These are phyloP conservation scores for Picea glauca DNA, from an alignment of 75 land plant genomes.

Conservation along the genomic window DNA sequence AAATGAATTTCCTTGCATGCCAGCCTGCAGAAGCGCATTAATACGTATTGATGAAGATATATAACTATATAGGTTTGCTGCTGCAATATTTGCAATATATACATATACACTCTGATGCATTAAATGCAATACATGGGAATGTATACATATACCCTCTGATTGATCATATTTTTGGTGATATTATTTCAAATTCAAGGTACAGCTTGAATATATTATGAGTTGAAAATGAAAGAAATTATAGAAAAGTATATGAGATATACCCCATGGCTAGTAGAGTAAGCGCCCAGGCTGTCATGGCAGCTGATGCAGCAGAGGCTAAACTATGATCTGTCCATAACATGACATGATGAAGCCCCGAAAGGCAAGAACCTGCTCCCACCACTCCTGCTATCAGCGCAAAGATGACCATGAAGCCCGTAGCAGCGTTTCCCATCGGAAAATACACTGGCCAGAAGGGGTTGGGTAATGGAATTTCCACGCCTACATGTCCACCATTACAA, in stretches of 20 bases:
- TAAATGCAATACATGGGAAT: too few species aligned
- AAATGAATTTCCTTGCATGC: too few species aligned
- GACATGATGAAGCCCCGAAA: slow-evolving; percentile 55
- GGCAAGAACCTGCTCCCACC: slow-evolving; percentile 54
- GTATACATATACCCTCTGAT: too few species aligned
- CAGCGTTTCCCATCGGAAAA: slow-evolving; percentile 67
- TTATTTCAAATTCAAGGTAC: too few species aligned
- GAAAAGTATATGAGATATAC: slow-evolving; percentile 20
- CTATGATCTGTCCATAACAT: slow-evolving; percentile 39
- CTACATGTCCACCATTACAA: slow-evolving; percentile 13
- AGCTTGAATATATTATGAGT: too few species aligned
- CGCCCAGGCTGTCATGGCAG: slow-evolving; percentile 66
- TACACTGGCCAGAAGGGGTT: slow-evolving; percentile 51
- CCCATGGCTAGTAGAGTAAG: slow-evolving; percentile 82
- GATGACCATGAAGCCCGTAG: slow-evolving; percentile 61
- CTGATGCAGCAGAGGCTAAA: slow-evolving; percentile 45
- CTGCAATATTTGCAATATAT: too few species aligned
- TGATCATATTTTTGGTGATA: too few species aligned
- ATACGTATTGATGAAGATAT: too few species aligned
- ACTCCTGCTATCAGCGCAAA: slow-evolving; percentile 73
- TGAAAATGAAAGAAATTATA: too few species aligned
- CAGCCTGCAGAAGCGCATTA: too few species aligned
- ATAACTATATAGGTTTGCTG: too few species aligned
- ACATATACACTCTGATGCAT: too few species aligned
- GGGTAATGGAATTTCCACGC: slow-evolving; percentile 34